Percentiles rank a stretch among this genome's conserved stretches.
phyloP scores from a whole-genome alignment of 2,329 filamentous ascomycete genomes.

The Lasiodiplodia hormozganensis region DNA sequence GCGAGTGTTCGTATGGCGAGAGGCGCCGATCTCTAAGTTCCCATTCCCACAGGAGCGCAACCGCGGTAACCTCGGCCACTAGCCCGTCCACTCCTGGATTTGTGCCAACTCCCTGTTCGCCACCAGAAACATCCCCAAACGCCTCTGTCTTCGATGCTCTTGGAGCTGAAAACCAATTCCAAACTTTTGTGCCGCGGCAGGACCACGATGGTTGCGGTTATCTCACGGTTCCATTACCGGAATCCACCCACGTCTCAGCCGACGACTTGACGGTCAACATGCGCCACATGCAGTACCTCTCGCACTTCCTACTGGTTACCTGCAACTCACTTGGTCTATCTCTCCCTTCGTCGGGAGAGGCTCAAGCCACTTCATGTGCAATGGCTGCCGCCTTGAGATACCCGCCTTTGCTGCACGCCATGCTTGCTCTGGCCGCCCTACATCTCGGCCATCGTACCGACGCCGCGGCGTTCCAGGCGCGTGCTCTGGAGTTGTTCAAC shows the following conservation, averaged over 20 bases:
- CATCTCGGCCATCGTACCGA: neutral
- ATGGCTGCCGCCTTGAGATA: neutral
- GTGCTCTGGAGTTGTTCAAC: neutral
- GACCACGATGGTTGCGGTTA: neutral
- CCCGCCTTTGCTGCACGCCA: neutral
- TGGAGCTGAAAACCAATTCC: too few relatives aligned
- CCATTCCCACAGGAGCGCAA: neutral
- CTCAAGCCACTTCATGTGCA: neutral
- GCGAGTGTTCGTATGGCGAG: neutral
- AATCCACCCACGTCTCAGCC: neutral
- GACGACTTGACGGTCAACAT: neutral
- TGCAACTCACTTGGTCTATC: neutral
- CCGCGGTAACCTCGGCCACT: neutral
- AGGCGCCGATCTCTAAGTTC: too few relatives aligned
- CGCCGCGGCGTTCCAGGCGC: neutral
- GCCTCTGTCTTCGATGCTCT: neutral
- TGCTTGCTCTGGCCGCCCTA: neutral
- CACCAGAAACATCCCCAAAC: neutral
- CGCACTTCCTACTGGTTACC: neutral
- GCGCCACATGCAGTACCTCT: slow-evolving; percentile 5
- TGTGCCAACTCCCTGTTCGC: neutral
- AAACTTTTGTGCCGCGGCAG: neutral
- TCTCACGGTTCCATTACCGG: neutral
- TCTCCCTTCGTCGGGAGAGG: neutral
- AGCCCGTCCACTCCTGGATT: neutral